Evolutionary conservation across 163 green algal genomes (phyloP).

Genomic region (Chloromonas sp.): DNA sequence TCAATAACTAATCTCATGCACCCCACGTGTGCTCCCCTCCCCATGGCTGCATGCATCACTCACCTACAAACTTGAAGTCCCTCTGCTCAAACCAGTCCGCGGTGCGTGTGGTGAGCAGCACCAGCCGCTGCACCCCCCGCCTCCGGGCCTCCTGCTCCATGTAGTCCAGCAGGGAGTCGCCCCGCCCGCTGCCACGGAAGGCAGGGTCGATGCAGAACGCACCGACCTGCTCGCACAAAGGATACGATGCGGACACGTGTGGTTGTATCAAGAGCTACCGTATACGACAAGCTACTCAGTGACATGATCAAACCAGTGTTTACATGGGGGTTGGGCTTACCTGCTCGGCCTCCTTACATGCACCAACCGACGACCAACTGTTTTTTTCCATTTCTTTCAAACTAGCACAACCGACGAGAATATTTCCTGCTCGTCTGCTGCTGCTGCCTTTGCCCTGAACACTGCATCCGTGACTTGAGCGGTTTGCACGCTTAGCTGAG

Average conservation of each 20-base stretch:
- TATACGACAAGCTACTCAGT: too few species aligned
- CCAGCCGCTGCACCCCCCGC: constrained; percentile 48
- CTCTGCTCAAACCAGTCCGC: constrained; percentile 87
- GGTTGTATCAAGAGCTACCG: too few species aligned
- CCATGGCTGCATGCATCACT: neutral
- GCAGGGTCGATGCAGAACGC: constrained; percentile 84
- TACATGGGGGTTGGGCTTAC: too few species aligned
- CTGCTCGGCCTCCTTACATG: too few species aligned
- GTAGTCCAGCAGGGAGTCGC: constrained; percentile 92
- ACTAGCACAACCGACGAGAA: too few species aligned
- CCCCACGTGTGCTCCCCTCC: neutral
- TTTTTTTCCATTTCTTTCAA: too few species aligned
- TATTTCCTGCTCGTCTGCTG: too few species aligned
- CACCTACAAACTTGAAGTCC: constrained; percentile 13
- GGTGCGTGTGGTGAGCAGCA: constrained; percentile 90
- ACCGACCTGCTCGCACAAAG: constrained; percentile 29
- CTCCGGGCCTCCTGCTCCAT: constrained; percentile 70
- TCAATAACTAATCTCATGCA: neutral
- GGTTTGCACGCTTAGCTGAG: neutral
- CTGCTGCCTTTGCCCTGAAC: too few species aligned
- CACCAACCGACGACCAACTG: too few species aligned
- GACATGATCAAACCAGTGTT: too few species aligned
- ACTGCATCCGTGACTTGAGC: too few species aligned
- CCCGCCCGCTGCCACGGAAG: constrained; percentile 75
- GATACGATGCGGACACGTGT: too few species aligned